Conservation (phyloP, 2,329 filamentous ascomycete species). For the Pyrenophora seminiperda region DNA sequence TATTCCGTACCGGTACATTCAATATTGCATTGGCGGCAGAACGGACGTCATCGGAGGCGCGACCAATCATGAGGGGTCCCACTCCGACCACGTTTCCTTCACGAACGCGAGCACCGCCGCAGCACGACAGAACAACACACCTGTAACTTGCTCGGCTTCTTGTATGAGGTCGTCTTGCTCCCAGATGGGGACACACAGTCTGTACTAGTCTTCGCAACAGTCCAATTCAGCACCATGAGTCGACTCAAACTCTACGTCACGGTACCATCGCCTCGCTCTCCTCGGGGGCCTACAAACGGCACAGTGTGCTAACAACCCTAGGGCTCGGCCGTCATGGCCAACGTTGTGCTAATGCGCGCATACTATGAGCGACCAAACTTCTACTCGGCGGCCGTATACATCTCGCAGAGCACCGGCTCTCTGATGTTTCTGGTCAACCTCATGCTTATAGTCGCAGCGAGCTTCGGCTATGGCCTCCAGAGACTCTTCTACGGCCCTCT, state of each 20-base stretch:
- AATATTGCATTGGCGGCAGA: slow-evolving; percentile 6
- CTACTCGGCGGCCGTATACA: slow-evolving; percentile 96
- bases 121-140: slow-evolving; percentile 13
- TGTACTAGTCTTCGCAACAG: slow-evolving; percentile 13
- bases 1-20: no score
- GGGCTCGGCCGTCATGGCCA: slow-evolving; percentile 80
- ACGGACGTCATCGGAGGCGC: slow-evolving; percentile 8
- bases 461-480: slow-evolving; percentile 84
- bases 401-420: slow-evolving; percentile 94
- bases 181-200: slow-evolving; percentile 21
- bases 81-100: slow-evolving; percentile 18
- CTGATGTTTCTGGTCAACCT: slow-evolving; percentile 94
- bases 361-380: slow-evolving; percentile 97
- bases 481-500: slow-evolving; percentile 88
- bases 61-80: slow-evolving; percentile 9
- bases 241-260: slow-evolving; percentile 44
- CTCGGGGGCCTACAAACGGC: background rate
- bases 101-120: slow-evolving; percentile 19
- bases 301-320: slow-evolving; percentile 28
- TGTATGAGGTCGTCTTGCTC: slow-evolving; percentile 14
- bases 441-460: slow-evolving; percentile 78
- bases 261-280: slow-evolving; percentile 24
- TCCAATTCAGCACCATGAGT: slow-evolving; percentile 32
- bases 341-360: slow-evolving; percentile 82
- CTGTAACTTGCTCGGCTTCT: slow-evolving; percentile 3